Conservation (phyloP, 257 asterid species). For the Solanum bulbocastanum region DNA sequence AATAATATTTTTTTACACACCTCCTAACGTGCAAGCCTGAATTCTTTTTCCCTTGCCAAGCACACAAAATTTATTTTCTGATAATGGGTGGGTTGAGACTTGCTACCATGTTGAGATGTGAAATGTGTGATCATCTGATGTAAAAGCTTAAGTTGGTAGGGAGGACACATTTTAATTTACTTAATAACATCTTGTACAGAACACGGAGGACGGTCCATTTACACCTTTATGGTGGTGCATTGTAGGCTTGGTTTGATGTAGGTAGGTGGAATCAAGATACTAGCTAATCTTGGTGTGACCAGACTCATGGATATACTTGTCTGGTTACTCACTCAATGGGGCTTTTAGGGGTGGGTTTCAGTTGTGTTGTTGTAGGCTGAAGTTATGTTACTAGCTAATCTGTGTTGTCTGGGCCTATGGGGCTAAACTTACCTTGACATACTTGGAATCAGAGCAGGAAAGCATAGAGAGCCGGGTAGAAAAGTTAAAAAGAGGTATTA, state of each 20-base stretch:
- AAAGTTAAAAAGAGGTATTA: neutral
- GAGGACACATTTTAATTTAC: neutral
- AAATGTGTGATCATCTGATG: neutral
- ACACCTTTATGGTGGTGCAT: neutral
- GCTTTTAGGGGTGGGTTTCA: neutral
- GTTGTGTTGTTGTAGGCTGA: neutral
- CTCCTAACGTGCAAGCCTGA: neutral
- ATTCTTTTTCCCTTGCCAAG: neutral
- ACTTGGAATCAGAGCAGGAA: neutral
- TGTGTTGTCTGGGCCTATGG: neutral
- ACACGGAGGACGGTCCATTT: neutral
- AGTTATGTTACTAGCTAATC: neutral
- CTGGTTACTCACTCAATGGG: neutral
- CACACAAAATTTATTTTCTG: neutral
- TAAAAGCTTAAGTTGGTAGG: neutral
- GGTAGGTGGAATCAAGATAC: neutral
- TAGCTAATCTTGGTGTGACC: neutral
- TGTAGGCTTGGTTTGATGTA: neutral
- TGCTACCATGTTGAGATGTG: neutral
- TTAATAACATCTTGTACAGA: neutral
- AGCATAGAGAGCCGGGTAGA: neutral
- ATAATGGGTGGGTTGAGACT: neutral
- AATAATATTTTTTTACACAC: neutral
- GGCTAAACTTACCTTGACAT: neutral
- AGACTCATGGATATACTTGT: neutral